Percentiles rank a stretch among this genome's conserved stretches.
Evolutionary conservation across 441 rosid genomes (phyloP).

Genomic region (Omphalea diandra): DNA sequence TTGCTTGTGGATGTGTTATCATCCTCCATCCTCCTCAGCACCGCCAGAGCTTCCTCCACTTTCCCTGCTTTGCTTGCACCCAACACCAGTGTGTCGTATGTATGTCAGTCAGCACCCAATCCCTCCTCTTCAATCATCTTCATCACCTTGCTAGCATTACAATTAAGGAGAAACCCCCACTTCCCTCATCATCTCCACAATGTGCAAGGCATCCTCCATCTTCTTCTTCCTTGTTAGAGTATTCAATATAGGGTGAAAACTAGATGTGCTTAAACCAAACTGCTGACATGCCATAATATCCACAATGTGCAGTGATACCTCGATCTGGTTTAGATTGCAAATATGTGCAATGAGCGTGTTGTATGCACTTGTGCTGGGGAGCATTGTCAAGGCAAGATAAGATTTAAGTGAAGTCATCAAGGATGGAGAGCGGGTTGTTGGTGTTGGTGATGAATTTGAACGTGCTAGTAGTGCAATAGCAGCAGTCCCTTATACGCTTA

Average conservation of each 20-base stretch:
- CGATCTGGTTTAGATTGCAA: conserved; percentile 45
- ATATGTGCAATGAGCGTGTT: conserved; percentile 61
- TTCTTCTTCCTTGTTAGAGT: conserved; percentile 39
- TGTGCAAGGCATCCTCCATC: conserved; percentile 49
- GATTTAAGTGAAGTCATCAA: conserved; percentile 43
- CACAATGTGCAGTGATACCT: conserved; percentile 43
- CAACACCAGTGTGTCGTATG: conserved; percentile 70
- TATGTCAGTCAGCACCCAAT: conserved; percentile 43
- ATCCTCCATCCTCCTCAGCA: conserved; percentile 67
- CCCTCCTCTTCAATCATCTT: conserved; percentile 52
- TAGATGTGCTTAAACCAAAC: conserved; percentile 29
- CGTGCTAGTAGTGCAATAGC: conserved; percentile 58
- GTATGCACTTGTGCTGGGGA: conserved; percentile 50
- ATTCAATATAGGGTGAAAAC: conserved; percentile 55
- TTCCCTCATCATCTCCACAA: conserved; percentile 43
- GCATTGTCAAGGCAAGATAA: conserved; percentile 48
- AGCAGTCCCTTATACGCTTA: conserved; percentile 49
- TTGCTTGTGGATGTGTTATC: too few species aligned
- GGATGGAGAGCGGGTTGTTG: conserved; percentile 39
- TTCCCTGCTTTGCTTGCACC: conserved; percentile 60
- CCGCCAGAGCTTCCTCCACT: conserved; percentile 51
- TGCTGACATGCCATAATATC: conserved; percentile 35
- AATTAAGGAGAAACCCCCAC: conserved; percentile 35
- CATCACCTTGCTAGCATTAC: conserved; percentile 45
- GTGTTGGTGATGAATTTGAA: conserved; percentile 66